Evolutionary conservation across 768 basidiomycete genomes (phyloP).

Genomic region (Mycena kentingensis): DNA sequence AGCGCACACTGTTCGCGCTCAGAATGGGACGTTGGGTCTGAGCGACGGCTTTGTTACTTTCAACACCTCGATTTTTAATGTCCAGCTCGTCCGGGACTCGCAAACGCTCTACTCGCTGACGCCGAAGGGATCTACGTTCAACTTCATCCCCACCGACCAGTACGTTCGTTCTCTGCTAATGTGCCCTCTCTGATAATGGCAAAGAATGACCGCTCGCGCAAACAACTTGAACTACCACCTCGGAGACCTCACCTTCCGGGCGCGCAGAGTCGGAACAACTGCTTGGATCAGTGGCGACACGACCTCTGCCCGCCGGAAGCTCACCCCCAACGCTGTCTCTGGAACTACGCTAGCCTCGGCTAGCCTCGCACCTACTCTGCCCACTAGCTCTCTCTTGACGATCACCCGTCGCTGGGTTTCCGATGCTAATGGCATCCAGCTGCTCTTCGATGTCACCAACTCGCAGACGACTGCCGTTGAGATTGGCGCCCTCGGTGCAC

Average conservation of each 20-base stretch:
- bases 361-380: slow-evolving; percentile 51
- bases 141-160: slow-evolving; percentile 54
- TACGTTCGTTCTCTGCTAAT: not conserved
- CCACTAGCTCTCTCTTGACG: slow-evolving; percentile 44
- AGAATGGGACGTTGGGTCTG: slow-evolving; percentile 43
- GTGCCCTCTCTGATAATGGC: too few species aligned
- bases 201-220: slow-evolving; percentile 48
- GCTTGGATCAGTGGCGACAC: slow-evolving; percentile 51
- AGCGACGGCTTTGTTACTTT: slow-evolving; percentile 50
- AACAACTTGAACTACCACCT: slow-evolving; percentile 55
- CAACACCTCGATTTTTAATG: slow-evolving; percentile 44
- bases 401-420: slow-evolving; percentile 57
- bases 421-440: slow-evolving; percentile 41
- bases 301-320: slow-evolving; percentile 41
- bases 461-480: slow-evolving; percentile 48
- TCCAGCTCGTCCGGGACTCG: slow-evolving; percentile 56
- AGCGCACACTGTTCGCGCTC: slow-evolving; percentile 23
- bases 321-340: slow-evolving; percentile 40
- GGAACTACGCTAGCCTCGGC: slow-evolving; percentile 52
- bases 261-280: slow-evolving; percentile 45
- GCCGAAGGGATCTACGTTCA: slow-evolving; percentile 41
- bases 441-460: slow-evolving; percentile 55
- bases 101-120: slow-evolving; percentile 57
- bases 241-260: slow-evolving; percentile 57
- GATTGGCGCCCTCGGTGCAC: slow-evolving; percentile 55